Conservation (phyloP, 2,329 filamentous ascomycete species). For the Septoria linicola region DNA sequence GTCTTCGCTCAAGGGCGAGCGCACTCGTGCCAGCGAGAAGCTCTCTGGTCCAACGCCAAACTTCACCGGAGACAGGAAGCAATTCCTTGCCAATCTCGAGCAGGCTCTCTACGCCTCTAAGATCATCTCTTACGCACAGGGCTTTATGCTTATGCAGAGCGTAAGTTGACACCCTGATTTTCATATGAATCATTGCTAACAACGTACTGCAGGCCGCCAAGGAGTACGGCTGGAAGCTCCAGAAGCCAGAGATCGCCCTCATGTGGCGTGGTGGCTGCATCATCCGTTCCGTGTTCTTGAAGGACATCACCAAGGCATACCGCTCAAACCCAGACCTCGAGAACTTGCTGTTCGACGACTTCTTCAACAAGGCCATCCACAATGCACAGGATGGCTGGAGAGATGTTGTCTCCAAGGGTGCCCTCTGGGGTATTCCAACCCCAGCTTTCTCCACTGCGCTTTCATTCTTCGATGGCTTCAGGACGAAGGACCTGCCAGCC, state of each 20-base stretch:
- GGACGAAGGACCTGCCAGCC: constrained; percentile 93
- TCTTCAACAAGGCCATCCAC: constrained; percentile 99
- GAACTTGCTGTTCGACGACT: constrained; percentile 98
- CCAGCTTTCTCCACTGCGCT: constrained; percentile 96
- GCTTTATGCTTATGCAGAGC: constrained; percentile 99
- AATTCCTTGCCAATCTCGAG: constrained; percentile 96
- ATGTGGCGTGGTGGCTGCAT: constrained; percentile 99
- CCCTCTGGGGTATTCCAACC: constrained; percentile 90
- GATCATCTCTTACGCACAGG: constrained; percentile 99
- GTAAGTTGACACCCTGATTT: constrained; percentile 54
- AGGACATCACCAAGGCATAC: constrained; percentile 98
- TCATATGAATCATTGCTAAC: constrained; percentile 16
- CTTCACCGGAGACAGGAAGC: constrained; percentile 86
- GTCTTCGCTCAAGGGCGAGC: constrained; percentile 91
- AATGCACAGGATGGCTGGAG: constrained; percentile 87
- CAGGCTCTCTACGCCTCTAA: constrained; percentile 99
- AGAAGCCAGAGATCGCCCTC: constrained; percentile 99
- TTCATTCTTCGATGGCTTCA: constrained; percentile 98
- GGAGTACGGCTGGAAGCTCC: constrained; percentile 97
- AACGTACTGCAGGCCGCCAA: constrained; percentile 70
- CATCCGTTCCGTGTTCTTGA: constrained; percentile 99
- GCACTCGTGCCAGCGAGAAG: constrained; percentile 73
- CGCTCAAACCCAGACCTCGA: constrained; percentile 90
- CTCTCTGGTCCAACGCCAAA: constrained; percentile 74
- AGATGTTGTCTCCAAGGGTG: constrained; percentile 86